These are phyloP conservation scores for Boletellus sp. DNA, from an alignment of 768 basidiomycete species.

Conservation along the genomic window DNA sequence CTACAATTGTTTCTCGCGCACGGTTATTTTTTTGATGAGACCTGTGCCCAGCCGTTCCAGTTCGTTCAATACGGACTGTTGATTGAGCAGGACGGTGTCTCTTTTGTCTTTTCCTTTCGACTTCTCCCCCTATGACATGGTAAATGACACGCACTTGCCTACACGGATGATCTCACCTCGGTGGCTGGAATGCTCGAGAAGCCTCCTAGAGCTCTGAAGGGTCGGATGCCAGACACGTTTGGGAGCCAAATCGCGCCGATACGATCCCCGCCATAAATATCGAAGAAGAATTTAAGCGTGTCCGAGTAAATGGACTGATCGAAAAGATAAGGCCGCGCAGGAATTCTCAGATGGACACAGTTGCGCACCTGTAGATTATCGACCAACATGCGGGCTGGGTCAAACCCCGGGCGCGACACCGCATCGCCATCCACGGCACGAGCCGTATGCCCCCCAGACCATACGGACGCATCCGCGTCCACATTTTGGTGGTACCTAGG, in stretches of 20 bases:
- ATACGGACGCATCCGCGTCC: constrained; percentile 43
- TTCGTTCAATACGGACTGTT: constrained; percentile 63
- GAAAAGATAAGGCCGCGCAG: constrained; percentile 2
- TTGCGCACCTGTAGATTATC: constrained; percentile 67
- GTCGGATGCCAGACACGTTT: constrained; percentile 50
- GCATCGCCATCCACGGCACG: constrained; percentile 31
- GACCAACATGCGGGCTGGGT: constrained; percentile 68
- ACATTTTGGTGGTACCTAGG: constrained; percentile 77
- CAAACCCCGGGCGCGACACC: constrained; percentile 63
- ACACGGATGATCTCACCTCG: constrained; percentile 27
- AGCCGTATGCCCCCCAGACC: constrained; percentile 35
- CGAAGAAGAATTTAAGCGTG: constrained; percentile 80
- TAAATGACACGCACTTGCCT: neutral
- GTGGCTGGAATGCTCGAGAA: constrained; percentile 64
- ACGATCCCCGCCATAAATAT: constrained; percentile 70
- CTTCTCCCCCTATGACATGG: constrained; percentile 23
- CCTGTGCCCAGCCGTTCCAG: constrained; percentile 73
- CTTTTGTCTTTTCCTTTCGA: constrained; percentile 47
- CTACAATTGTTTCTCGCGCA: constrained; percentile 9
- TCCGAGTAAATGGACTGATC: constrained; percentile 66
- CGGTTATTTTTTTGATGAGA: constrained; percentile 49
- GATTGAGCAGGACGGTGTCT: constrained; percentile 63
- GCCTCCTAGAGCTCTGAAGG: constrained; percentile 79
- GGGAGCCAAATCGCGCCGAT: constrained; percentile 91
- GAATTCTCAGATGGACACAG: neutral